phyloP scores from a whole-genome alignment of 1,284 basidiomycete genomes.

The Fomitopsis pinicola region DNA sequence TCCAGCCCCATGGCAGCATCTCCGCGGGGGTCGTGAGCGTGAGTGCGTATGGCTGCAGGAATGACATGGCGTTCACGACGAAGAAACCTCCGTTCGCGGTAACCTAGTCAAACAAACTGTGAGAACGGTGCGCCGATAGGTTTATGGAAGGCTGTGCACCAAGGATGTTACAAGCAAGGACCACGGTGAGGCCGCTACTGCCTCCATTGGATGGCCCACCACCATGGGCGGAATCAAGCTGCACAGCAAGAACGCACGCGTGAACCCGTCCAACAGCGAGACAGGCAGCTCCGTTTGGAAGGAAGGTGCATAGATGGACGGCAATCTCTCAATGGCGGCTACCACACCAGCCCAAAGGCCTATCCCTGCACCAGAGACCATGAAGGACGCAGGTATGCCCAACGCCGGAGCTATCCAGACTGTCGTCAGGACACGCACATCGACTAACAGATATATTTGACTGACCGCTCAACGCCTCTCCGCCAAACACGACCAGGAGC shows the following conservation, averaged over 20 bases:
- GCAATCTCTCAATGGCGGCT: constrained; percentile 56
- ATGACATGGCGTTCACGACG: constrained; percentile 61
- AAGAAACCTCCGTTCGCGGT: constrained; percentile 74
- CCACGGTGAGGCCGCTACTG: constrained; percentile 63
- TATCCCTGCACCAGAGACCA: constrained; percentile 59
- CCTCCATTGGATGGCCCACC: constrained; percentile 41
- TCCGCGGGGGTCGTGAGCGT: constrained; percentile 64
- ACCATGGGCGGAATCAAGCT: constrained; percentile 65
- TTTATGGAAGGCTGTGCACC: constrained; percentile 28
- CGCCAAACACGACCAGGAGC: constrained; percentile 67
- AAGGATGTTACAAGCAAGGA: constrained; percentile 62
- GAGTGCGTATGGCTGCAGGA: constrained; percentile 62
- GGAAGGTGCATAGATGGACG: constrained; percentile 46
- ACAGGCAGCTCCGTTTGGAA: constrained; percentile 58
- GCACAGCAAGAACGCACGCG: constrained; percentile 68
- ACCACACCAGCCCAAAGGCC: constrained; percentile 51
- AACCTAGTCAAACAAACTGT: constrained; percentile 34
- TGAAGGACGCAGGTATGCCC: constrained; percentile 63
- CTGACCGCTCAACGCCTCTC: constrained; percentile 62
- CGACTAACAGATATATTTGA: constrained; percentile 6
- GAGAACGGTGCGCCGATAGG: too few relatives aligned
- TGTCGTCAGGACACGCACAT: not conserved
- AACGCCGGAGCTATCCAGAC: constrained; percentile 51
- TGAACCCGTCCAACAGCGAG: constrained; percentile 62
- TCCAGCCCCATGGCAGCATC: constrained; percentile 70